These are phyloP conservation scores for Pseudogymnoascus sp. DNA, from an alignment of 2,329 filamentous ascomycete genomes.

Conservation along the genomic window DNA sequence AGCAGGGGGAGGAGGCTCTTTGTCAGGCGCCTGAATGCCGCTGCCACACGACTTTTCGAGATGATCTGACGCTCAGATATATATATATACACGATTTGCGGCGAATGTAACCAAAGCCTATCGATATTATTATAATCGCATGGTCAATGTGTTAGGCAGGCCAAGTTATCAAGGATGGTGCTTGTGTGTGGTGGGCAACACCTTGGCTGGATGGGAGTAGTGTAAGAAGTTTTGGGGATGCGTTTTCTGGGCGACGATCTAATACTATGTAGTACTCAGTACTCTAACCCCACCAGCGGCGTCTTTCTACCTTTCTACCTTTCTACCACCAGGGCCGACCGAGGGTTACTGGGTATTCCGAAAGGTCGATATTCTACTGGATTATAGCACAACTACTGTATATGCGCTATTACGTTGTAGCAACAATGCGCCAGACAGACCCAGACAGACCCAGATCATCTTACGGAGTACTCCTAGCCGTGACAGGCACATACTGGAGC, in stretches of 20 bases:
- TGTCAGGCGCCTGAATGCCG: neutral
- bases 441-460: neutral
- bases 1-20: neutral
- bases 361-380: neutral
- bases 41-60: neutral
- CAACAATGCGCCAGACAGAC: neutral
- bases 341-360: neutral
- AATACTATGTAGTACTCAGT: neutral
- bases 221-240: neutral
- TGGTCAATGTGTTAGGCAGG: conserved; percentile 7
- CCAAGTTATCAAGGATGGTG: conserved; percentile 4
- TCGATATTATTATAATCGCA: conserved; percentile 3
- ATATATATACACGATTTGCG: neutral
- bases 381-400: neutral
- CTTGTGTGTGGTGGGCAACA: neutral
- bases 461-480: neutral
- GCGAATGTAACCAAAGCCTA: conserved; percentile 7
- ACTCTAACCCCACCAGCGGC: neutral
- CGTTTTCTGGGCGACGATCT: neutral
- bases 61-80: neutral
- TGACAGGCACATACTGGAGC: neutral
- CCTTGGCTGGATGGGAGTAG: neutral
- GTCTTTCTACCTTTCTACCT: neutral
- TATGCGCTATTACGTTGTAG: neutral
- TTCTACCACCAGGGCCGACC: neutral